phyloP scores from a whole-genome alignment of 2,329 filamentous ascomycete species.

The Clonostachys byssicola region DNA sequence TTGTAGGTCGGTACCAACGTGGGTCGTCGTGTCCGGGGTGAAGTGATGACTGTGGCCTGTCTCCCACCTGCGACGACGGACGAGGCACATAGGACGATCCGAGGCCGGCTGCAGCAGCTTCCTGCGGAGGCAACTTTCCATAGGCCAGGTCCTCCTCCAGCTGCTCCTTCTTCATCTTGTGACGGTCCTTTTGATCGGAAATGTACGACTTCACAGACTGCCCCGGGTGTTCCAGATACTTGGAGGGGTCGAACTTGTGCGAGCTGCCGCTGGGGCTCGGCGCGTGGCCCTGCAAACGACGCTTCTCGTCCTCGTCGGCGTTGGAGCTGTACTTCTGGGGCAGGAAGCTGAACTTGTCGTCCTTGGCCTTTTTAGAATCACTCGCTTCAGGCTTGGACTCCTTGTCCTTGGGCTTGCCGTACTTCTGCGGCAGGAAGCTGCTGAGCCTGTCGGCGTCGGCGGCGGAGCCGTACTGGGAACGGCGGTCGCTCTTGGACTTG shows the following conservation, averaged over 20 bases:
- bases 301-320: conserved; percentile 17
- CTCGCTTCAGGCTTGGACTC: too few species aligned
- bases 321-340: conserved; percentile 34
- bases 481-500: too few species aligned
- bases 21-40: too few species aligned
- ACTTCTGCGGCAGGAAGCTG: neutral
- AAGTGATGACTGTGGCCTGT: neutral
- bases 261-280: conserved; percentile 15
- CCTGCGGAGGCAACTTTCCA: conserved; percentile 17
- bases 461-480: neutral
- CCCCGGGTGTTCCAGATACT: neutral
- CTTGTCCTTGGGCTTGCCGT: too few species aligned
- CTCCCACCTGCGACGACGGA: neutral
- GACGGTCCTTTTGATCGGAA: conserved; percentile 14
- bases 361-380: conserved; percentile 2
- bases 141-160: conserved; percentile 47
- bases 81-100: neutral
- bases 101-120: conserved; percentile 1
- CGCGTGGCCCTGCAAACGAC: conserved; percentile 33
- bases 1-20: conserved; percentile 1
- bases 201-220: too few species aligned
- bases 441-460: neutral
- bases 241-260: conserved; percentile 5
- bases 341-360: conserved; percentile 26
- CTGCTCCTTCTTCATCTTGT: conserved; percentile 10